Conservation (phyloP, 768 basidiomycete genomes). For the Hygrophorus pudorinus region DNA sequence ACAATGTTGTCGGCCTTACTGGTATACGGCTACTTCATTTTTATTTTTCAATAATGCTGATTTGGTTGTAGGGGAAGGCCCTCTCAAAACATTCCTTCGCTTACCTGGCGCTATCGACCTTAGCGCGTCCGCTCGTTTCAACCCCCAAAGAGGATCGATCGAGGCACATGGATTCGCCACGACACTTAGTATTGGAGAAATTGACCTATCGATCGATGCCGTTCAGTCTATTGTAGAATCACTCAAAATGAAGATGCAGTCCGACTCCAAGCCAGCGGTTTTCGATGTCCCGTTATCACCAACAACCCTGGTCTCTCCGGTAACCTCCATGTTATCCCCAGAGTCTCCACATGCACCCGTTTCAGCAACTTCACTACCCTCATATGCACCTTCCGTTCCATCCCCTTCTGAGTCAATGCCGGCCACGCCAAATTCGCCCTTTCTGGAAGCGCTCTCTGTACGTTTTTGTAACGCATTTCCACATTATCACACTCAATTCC, state of each 20-base stretch:
- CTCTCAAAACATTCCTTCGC: slow-evolving; percentile 30
- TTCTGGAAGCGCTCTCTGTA: slow-evolving; percentile 36
- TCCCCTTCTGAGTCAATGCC: not conserved
- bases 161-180: slow-evolving; percentile 43
- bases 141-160: slow-evolving; percentile 44
- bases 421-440: slow-evolving; percentile 19
- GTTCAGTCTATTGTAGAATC: slow-evolving; percentile 22
- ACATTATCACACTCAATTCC: slow-evolving; percentile 1
- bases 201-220: slow-evolving; percentile 38
- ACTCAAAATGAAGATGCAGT: not conserved
- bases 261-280: not conserved
- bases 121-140: slow-evolving; percentile 41
- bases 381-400: not conserved
- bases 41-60: not conserved
- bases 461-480: slow-evolving; percentile 7
- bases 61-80: slow-evolving; percentile 13
- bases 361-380: slow-evolving; percentile 17
- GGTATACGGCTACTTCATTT: slow-evolving; percentile 20
- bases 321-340: slow-evolving; percentile 10
- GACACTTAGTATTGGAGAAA: slow-evolving; percentile 34
- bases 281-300: slow-evolving; percentile 4
- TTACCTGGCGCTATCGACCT: slow-evolving; percentile 37
- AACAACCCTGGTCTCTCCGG: slow-evolving; percentile 14
- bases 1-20: slow-evolving; percentile 28
- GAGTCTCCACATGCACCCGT: slow-evolving; percentile 15